These are phyloP conservation scores for Diversispora epigaea DNA, from an alignment of 192 early-diverging fungal species.

Conservation along the genomic window DNA sequence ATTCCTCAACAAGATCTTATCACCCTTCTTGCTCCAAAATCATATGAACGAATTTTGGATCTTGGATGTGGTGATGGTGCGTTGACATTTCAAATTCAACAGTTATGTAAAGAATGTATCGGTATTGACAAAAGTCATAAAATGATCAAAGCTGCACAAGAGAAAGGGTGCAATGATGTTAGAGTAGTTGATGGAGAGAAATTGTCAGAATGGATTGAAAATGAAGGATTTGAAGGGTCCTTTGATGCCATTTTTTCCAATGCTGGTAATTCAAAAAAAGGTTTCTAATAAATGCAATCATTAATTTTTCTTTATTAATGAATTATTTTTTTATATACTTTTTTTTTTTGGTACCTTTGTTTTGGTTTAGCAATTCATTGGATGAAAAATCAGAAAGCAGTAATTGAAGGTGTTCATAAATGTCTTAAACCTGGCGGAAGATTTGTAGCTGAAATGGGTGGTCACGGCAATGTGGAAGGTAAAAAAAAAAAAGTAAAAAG, in stretches of 20 bases:
- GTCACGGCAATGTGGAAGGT: slow-evolving; percentile 45
- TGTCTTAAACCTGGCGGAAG: slow-evolving; percentile 56
- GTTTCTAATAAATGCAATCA: too few species aligned
- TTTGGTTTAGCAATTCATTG: slow-evolving; percentile 60
- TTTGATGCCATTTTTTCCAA: slow-evolving; percentile 73
- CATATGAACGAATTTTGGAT: slow-evolving; percentile 61
- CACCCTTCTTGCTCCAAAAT: slow-evolving; percentile 48
- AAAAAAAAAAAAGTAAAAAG: not conserved
- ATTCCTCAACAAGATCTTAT: not conserved
- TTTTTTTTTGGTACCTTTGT: not conserved
- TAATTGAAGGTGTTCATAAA: slow-evolving; percentile 57
- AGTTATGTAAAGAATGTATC: slow-evolving; percentile 48
- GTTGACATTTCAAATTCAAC: slow-evolving; percentile 55
- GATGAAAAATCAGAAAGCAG: slow-evolving; percentile 63
- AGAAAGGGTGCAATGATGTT: slow-evolving; percentile 40
- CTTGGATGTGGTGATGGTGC: slow-evolving; percentile 69
- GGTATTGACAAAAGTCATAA: slow-evolving; percentile 58
- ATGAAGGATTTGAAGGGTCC: slow-evolving; percentile 40
- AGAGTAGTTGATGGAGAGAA: slow-evolving; percentile 59
- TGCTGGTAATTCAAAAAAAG: slow-evolving; percentile 51
- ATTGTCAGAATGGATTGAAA: slow-evolving; percentile 39
- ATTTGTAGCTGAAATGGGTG: slow-evolving; percentile 62
- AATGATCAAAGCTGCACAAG: slow-evolving; percentile 56
- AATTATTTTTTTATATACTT: not conserved
- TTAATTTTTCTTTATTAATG: too few species aligned